Conservation (phyloP, 495 filamentous ascomycete genomes). For the Talaromyces trachyspermus region DNA sequence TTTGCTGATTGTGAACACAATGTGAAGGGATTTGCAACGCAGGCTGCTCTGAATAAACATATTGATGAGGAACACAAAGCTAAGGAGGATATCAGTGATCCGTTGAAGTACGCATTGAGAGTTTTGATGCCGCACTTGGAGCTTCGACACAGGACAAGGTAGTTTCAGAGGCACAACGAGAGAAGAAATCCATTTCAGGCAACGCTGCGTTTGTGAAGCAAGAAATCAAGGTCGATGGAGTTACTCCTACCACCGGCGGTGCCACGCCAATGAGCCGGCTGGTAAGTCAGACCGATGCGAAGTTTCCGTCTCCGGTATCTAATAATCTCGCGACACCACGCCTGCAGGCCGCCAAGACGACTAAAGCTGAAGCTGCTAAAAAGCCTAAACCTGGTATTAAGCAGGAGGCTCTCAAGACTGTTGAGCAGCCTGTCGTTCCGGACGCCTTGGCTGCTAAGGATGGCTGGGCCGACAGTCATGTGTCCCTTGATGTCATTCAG, state of each 20-base stretch:
- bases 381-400: constrained; percentile 21
- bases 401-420: constrained; percentile 21
- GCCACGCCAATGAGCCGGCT: constrained; percentile 37
- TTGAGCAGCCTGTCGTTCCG: constrained; percentile 10
- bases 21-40: constrained; percentile 37
- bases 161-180: constrained; percentile 19
- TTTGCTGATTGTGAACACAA: constrained; percentile 38
- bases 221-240: constrained; percentile 26
- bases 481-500: constrained; percentile 35
- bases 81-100: constrained; percentile 39
- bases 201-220: constrained; percentile 25
- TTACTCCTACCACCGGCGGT: constrained; percentile 28
- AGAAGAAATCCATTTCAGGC: constrained; percentile 12
- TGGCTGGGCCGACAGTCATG: constrained; percentile 35
- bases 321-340: constrained; percentile 38
- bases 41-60: constrained; percentile 41
- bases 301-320: constrained; percentile 34
- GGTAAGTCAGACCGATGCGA: constrained; percentile 29
- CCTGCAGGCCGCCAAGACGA: constrained; percentile 21
- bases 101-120: constrained; percentile 40
- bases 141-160: constrained; percentile 27
- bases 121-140: constrained; percentile 26
- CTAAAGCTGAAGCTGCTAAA: constrained; percentile 20
- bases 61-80: constrained; percentile 39
- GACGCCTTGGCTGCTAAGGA: constrained; percentile 19